Conservation (phyloP, 75 land plant species). For the Pinus tabuliformis region DNA sequence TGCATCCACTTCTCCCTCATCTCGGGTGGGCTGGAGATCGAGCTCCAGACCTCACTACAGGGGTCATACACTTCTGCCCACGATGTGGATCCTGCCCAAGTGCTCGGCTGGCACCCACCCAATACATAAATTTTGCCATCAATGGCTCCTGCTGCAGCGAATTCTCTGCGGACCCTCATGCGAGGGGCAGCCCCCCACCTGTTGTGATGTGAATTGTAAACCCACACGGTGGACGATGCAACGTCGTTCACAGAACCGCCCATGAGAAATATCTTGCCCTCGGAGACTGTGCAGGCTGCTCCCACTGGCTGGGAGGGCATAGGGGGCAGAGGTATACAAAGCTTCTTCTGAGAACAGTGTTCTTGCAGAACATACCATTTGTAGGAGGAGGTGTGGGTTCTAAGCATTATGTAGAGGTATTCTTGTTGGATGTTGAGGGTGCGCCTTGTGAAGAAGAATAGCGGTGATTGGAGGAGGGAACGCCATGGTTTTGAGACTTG, state of each 20-base stretch:
- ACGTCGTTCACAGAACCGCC: constrained; percentile 46
- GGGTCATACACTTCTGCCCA: constrained; percentile 71
- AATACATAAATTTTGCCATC: constrained; percentile 47
- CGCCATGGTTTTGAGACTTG: constrained; percentile 61
- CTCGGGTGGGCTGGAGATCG: constrained; percentile 41
- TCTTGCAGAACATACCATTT: constrained; percentile 8
- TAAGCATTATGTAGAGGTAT: constrained; percentile 49
- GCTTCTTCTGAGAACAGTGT: neutral
- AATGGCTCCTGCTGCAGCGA: constrained; percentile 45
- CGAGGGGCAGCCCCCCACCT: constrained; percentile 30
- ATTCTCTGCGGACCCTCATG: constrained; percentile 53
- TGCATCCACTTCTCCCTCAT: constrained; percentile 73
- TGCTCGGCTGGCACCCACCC: constrained; percentile 46
- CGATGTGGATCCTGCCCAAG: constrained; percentile 5
- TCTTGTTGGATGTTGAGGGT: constrained; percentile 30
- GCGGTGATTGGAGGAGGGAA: constrained; percentile 44
- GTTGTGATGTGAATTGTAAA: constrained; percentile 16
- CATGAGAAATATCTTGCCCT: constrained; percentile 29
- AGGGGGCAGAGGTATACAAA: constrained; percentile 14
- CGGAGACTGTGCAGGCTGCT: constrained; percentile 29
- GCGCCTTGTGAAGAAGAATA: constrained; percentile 41
- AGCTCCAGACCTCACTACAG: constrained; percentile 17
- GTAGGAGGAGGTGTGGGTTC: constrained; percentile 11
- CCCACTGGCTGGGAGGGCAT: constrained; percentile 33
- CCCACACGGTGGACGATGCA: constrained; percentile 29